Evolutionary conservation across 208 protist species (phyloP).

Genomic region (Leishmania braziliensis): DNA sequence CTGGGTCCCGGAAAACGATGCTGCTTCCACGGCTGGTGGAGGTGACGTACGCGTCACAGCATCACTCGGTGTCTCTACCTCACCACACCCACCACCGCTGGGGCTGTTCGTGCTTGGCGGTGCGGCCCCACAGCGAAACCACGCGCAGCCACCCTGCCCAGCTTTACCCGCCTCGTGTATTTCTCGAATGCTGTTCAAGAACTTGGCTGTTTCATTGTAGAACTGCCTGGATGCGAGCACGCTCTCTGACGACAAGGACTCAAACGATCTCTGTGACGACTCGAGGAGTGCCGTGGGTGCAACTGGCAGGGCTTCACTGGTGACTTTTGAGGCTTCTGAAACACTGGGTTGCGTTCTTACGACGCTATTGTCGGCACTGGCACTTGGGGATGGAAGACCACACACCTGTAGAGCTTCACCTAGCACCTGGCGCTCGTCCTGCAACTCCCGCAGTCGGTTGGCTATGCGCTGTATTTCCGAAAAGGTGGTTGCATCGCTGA

Average conservation of each 20-base stretch:
- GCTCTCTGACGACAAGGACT: background rate
- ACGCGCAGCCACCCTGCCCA: constrained; percentile 18
- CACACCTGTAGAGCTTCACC: background rate
- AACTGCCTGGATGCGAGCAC: background rate
- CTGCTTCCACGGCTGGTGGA: too few species aligned
- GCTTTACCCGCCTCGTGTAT: constrained; percentile 12
- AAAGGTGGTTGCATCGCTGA: background rate
- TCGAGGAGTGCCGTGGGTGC: background rate
- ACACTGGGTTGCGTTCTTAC: background rate
- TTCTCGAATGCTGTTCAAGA: constrained; percentile 22
- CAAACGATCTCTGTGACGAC: background rate
- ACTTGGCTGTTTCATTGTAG: constrained; percentile 25
- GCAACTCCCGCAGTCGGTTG: constrained; percentile 16
- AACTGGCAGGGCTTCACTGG: background rate
- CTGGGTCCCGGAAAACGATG: too few species aligned
- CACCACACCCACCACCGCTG: background rate
- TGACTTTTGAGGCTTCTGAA: background rate
- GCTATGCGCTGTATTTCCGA: constrained; percentile 30
- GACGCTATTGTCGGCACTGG: background rate
- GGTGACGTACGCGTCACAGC: too few species aligned
- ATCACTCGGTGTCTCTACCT: background rate
- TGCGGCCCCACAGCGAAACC: constrained; percentile 16
- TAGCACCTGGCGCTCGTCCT: background rate
- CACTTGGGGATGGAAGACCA: background rate
- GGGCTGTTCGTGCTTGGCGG: background rate